Conservation (phyloP, 306 rosid species). For the Calophaca sinica region DNA sequence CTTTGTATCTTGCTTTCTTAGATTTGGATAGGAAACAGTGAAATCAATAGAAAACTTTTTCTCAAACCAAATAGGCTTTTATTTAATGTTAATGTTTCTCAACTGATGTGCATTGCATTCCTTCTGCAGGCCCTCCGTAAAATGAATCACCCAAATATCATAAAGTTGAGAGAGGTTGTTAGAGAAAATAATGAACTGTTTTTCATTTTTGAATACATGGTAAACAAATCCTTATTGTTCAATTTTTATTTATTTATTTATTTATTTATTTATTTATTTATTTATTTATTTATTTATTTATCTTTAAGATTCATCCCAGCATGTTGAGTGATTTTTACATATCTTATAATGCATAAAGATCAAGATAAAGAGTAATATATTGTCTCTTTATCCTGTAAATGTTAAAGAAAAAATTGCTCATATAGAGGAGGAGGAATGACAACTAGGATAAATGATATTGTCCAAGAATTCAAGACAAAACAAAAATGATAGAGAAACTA, state of each 20-base stretch:
- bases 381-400: slow-evolving; percentile 21
- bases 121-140: slow-evolving; percentile 71
- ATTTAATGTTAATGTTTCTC: slow-evolving; percentile 36
- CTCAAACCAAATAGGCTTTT: slow-evolving; percentile 11
- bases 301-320: neutral
- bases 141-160: slow-evolving; percentile 81
- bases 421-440: slow-evolving; percentile 27
- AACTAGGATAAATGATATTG: slow-evolving; percentile 16
- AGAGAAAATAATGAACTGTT: slow-evolving; percentile 78
- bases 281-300: neutral
- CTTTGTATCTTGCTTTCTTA: neutral
- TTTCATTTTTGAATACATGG: slow-evolving; percentile 89
- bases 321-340: slow-evolving; percentile 15
- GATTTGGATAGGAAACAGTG: neutral
- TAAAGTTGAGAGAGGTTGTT: slow-evolving; percentile 82
- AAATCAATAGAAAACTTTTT: neutral
- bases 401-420: slow-evolving; percentile 20
- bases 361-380: slow-evolving; percentile 26
- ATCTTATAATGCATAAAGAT: neutral
- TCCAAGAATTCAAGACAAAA: slow-evolving; percentile 10
- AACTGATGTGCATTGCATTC: slow-evolving; percentile 44
- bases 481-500: slow-evolving; percentile 28
- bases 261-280: slow-evolving; percentile 21
- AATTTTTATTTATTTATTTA: slow-evolving; percentile 13
- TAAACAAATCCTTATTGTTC: slow-evolving; percentile 45